Evolutionary conservation across 306 rosid genomes (phyloP).

Genomic region (Trifolium repens): DNA sequence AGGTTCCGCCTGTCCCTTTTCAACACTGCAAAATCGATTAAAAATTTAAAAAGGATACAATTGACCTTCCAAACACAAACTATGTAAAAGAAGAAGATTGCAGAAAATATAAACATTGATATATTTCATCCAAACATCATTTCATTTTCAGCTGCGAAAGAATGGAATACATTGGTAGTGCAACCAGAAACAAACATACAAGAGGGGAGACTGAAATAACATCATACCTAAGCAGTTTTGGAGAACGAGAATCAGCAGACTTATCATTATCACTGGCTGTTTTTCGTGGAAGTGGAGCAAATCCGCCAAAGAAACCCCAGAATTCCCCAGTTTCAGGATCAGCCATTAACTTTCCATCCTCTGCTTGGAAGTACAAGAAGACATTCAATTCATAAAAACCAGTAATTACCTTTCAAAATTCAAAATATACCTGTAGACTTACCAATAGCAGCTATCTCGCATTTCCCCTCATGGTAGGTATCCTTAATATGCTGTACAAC

Average conservation of each 20-base stretch:
- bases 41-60: neutral
- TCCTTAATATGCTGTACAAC: slow-evolving; percentile 94
- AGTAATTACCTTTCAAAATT: slow-evolving; percentile 35
- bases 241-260: slow-evolving; percentile 58
- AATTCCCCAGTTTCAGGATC: slow-evolving; percentile 96
- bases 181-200: slow-evolving; percentile 34
- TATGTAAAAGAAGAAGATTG: slow-evolving; percentile 24
- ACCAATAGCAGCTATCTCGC: slow-evolving; percentile 93
- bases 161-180: slow-evolving; percentile 21
- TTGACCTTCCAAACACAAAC: slow-evolving; percentile 12
- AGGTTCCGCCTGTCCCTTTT: slow-evolving; percentile 75
- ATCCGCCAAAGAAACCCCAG: slow-evolving; percentile 97
- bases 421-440: slow-evolving; percentile 51
- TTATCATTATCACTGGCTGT: slow-evolving; percentile 64
- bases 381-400: slow-evolving; percentile 44
- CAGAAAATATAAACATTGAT: slow-evolving; percentile 22
- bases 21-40: slow-evolving; percentile 61
- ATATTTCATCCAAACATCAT: slow-evolving; percentile 35
- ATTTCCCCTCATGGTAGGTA: slow-evolving; percentile 91
- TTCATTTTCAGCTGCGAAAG: slow-evolving; percentile 15
- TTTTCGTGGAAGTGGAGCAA: slow-evolving; percentile 98
- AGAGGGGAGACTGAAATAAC: slow-evolving; percentile 35
- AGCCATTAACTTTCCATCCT: slow-evolving; percentile 98
- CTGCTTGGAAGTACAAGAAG: slow-evolving; percentile 52
- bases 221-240: slow-evolving; percentile 77